Conservation (phyloP, 129 eudicot species). For the Saussurea involucrata region DNA sequence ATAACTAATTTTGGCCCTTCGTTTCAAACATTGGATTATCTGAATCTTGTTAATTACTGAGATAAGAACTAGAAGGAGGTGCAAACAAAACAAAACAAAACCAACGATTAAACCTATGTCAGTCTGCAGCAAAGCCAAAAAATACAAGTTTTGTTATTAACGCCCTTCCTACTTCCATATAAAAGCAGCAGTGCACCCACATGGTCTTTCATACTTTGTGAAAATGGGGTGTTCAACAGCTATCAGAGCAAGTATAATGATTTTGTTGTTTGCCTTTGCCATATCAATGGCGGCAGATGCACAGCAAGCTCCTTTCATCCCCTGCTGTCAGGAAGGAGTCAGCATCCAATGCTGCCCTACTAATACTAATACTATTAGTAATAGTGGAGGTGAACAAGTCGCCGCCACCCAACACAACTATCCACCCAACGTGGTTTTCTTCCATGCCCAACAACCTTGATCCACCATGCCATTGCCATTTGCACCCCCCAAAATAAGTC, state of each 20-base stretch:
- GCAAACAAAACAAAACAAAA: not conserved
- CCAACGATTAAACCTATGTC: not conserved
- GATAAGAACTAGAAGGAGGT: not conserved
- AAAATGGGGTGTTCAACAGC: not conserved
- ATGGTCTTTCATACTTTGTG: not conserved
- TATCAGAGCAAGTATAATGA: not conserved
- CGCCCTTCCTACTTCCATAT: not conserved
- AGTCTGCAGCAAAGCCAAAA: not conserved
- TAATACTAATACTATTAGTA: not conserved
- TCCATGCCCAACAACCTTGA: slow-evolving; percentile 12
- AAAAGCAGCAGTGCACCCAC: not conserved
- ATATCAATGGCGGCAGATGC: not conserved
- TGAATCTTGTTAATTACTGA: not conserved
- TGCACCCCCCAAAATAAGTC: not conserved
- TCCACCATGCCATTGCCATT: not conserved
- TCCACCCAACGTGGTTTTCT: slow-evolving; percentile 14
- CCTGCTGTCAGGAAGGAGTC: not conserved
- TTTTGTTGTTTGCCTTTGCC: not conserved
- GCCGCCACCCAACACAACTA: no score
- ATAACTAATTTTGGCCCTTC: not conserved
- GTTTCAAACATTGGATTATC: not conserved
- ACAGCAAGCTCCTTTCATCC: not conserved
- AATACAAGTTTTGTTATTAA: not conserved
- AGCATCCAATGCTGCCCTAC: slow-evolving; percentile 10
- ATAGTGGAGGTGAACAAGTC: not conserved